phyloP scores from a whole-genome alignment of 2,329 filamentous ascomycete species.

The Dothistroma pini region DNA sequence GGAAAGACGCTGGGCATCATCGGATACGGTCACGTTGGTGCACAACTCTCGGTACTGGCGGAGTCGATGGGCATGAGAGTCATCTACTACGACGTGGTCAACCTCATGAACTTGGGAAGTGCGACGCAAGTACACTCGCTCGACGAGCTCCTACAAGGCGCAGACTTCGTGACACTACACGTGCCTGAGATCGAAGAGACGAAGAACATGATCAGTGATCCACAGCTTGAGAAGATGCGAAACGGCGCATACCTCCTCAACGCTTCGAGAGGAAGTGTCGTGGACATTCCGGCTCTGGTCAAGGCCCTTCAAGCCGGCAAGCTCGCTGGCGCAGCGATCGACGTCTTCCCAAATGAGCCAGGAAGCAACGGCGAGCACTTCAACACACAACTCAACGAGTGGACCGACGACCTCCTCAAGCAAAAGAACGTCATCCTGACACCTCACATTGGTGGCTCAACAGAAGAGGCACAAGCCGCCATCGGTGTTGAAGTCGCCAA shows the following conservation, averaged over 20 bases:
- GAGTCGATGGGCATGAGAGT: slow-evolving; percentile 98
- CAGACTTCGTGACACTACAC: slow-evolving; percentile 93
- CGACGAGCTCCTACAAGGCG: slow-evolving; percentile 68
- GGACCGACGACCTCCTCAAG: slow-evolving; percentile 77
- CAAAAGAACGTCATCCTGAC: slow-evolving; percentile 93
- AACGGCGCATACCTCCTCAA: slow-evolving; percentile 92
- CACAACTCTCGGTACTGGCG: slow-evolving; percentile 89
- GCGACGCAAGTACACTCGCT: slow-evolving; percentile 77
- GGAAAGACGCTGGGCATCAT: slow-evolving; percentile 97
- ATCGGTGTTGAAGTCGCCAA: slow-evolving; percentile 92
- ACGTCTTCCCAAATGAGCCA: slow-evolving; percentile 93
- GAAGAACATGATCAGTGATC: slow-evolving; percentile 79
- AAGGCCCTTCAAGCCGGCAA: slow-evolving; percentile 81
- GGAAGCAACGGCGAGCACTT: slow-evolving; percentile 95
- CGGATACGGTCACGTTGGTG: slow-evolving; percentile 96
- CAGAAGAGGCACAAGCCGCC: slow-evolving; percentile 93
- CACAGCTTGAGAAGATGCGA: slow-evolving; percentile 86
- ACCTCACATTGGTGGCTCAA: slow-evolving; percentile 95
- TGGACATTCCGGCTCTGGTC: slow-evolving; percentile 89
- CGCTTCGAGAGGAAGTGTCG: slow-evolving; percentile 86
- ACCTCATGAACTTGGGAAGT: slow-evolving; percentile 90
- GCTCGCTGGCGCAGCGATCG: slow-evolving; percentile 88
- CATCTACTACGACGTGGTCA: slow-evolving; percentile 94
- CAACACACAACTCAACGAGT: slow-evolving; percentile 74
- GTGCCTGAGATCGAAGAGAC: slow-evolving; percentile 93